A percentile compares a stretch with the other conserved stretches of the same genome.
phyloP scores from a whole-genome alignment of 805 yeast genomes.

The Ogataea nitratoaversa region DNA sequence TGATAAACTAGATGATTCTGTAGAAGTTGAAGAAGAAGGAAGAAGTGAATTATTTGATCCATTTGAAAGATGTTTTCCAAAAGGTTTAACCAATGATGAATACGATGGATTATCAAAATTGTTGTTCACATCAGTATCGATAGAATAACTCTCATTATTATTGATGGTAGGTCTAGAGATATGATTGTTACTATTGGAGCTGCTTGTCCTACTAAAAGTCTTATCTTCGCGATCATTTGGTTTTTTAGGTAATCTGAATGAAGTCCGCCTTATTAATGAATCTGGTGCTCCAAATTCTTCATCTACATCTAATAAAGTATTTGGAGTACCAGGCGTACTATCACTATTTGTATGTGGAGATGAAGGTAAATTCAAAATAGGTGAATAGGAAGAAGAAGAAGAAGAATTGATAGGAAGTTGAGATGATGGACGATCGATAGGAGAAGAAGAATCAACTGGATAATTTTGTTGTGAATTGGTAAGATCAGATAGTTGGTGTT shows the following conservation, averaged over 20 bases:
- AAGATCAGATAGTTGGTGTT: neutral
- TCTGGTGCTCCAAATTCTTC: conserved; percentile 5
- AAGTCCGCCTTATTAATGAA: conserved; percentile 20
- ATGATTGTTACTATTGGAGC: neutral
- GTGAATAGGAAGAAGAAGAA: conserved; percentile 1
- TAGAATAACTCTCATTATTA: neutral
- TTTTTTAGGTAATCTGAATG: conserved; percentile 22
- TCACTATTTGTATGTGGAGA: conserved; percentile 17
- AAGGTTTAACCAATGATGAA: neutral
- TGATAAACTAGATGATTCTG: conserved; percentile 1
- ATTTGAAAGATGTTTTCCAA: neutral
- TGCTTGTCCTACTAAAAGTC: neutral
- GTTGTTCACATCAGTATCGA: neutral
- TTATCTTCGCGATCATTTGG: neutral
- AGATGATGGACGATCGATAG: conserved; percentile 8
- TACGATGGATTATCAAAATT: neutral
- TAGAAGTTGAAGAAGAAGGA: neutral
- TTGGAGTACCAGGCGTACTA: conserved; percentile 16
- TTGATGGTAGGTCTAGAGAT: neutral
- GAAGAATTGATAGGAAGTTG: conserved; percentile 4
- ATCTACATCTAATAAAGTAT: conserved; percentile 6
- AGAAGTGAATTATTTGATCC: neutral
- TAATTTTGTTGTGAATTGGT: too few species aligned
- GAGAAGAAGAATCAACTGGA: too few species aligned
- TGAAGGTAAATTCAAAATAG: conserved; percentile 9